These are phyloP conservation scores for Suhomyces vadensis DNA, from an alignment of 805 yeast genomes.

Conservation along the genomic window DNA sequence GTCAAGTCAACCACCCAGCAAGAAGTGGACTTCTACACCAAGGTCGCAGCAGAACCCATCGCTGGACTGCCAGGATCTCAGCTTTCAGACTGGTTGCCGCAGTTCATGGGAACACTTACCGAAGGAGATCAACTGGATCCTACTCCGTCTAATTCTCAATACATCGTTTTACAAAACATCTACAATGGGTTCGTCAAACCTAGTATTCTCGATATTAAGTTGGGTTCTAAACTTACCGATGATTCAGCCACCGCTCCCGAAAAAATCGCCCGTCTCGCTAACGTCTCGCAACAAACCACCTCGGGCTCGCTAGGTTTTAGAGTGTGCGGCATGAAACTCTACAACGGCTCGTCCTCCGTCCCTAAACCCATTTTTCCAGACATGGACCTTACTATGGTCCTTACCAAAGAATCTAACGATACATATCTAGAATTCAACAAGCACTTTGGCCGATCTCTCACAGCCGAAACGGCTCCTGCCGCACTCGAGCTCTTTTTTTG, in stretches of 20 bases:
- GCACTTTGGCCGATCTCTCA: conserved; percentile 65
- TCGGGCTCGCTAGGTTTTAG: conserved; percentile 76
- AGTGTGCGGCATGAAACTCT: conserved; percentile 84
- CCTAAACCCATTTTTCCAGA: conserved; percentile 12
- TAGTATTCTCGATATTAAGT: conserved; percentile 76
- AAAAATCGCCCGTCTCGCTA: conserved; percentile 58
- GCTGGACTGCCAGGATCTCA: conserved; percentile 28
- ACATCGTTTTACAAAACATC: conserved; percentile 71
- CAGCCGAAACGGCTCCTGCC: conserved; percentile 38
- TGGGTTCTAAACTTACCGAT: conserved; percentile 75
- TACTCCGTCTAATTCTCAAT: conserved; percentile 24
- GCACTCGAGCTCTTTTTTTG: conserved; percentile 52
- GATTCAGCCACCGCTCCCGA: conserved; percentile 51
- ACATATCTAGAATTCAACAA: conserved; percentile 61
- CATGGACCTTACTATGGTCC: conserved; percentile 5
- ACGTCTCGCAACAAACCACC: conserved; percentile 72
- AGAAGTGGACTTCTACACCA: conserved; percentile 76
- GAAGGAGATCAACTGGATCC: conserved; percentile 32
- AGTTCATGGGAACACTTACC: conserved; percentile 58
- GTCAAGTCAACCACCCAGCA: conserved; percentile 64
- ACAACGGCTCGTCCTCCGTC: conserved; percentile 13
- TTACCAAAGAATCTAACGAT: conserved; percentile 21
- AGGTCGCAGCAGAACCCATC: conserved; percentile 15
- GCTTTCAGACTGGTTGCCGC: conserved; percentile 61
- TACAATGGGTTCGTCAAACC: conserved; percentile 64